Percentiles rank a stretch among this genome's conserved stretches.
Evolutionary conservation across 148 eudicot genomes (phyloP).

Genomic region (Camellia lanceoleosa): DNA sequence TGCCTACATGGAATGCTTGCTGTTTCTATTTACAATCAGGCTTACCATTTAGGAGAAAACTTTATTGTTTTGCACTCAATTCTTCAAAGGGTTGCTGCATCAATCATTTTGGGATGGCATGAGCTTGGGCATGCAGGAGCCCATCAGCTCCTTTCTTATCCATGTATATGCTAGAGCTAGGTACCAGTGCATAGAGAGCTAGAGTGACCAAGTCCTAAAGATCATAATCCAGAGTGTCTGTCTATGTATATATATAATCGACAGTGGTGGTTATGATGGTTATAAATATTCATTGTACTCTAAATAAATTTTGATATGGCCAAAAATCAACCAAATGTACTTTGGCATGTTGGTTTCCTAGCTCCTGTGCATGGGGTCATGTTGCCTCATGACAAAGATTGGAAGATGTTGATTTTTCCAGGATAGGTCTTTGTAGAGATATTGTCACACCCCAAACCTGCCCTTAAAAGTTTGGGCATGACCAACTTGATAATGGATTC

Average conservation of each 20-base stretch:
- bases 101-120: background rate
- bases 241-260: background rate
- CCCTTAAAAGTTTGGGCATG: too few species aligned
- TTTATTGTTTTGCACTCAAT: too few species aligned
- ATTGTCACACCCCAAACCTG: too few species aligned
- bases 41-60: background rate
- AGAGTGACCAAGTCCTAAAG: too few species aligned
- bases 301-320: background rate
- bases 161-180: background rate
- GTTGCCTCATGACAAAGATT: background rate
- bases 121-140: too few species aligned
- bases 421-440: too few species aligned
- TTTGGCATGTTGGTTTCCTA: background rate
- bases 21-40: background rate
- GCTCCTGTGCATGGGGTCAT: too few species aligned
- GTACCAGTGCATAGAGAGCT: too few species aligned
- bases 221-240: too few species aligned
- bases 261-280: background rate
- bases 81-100: background rate
- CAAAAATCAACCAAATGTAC: background rate
- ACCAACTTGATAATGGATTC: too few species aligned
- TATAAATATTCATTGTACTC: background rate
- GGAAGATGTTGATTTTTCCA: background rate
- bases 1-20: background rate
- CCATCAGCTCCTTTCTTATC: background rate